Base-by-base conservation (phyloP, 768 basidiomycete species). In the Baorangia bicolor region DNA sequence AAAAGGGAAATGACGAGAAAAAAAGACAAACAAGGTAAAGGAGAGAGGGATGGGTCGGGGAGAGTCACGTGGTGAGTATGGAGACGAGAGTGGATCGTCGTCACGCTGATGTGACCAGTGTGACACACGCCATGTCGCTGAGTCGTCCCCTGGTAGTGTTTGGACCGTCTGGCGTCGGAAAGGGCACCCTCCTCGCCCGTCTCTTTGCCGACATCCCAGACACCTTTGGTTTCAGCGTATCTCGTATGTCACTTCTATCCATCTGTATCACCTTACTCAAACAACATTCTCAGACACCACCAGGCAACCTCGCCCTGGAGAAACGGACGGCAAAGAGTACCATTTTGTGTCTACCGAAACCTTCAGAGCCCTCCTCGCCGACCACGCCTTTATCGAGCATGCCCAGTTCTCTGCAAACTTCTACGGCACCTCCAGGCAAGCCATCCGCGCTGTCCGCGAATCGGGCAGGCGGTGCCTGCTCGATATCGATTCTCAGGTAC, bases 151-250 rank as follows among this genome's bases (percentile, higher is more conserved):
- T 97, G 49, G 85, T 97, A 40, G 78, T 96, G 57, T 96, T 90
- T 51, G 92, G 93, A 0, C 94, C 94, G 1, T 94, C 92, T 1
- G 94, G 95, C 56, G 91, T 94, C 2, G 96, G 96, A 49, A 98
- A 98, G 73, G 92, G 89, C 66, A 96, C 96, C 0, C 84, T 98
- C 31, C 81, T 98, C 47, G 78, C 78, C 48, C 86, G 85, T 48
- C 85, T 98, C 50, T 91, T 98, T 70, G 74, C 73, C 28, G 88
- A 92, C 31, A 83, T 81, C 68, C 94, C 93, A 4, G 86, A 88
- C 71, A 84, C 80, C 56, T 98, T 98, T 70, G 90, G 91, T 10
- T 98, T 98, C 78, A 89, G 88, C 68, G 88, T 98, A 51, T 97
- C 94, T 38, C 96, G 93, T 95, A 72, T 49, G 85, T 52, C 41